Percentiles rank a stretch among this genome's conserved stretches.
Evolutionary conservation across 805 yeast species (phyloP).

Genomic region (Suhomyces canberraensis): DNA sequence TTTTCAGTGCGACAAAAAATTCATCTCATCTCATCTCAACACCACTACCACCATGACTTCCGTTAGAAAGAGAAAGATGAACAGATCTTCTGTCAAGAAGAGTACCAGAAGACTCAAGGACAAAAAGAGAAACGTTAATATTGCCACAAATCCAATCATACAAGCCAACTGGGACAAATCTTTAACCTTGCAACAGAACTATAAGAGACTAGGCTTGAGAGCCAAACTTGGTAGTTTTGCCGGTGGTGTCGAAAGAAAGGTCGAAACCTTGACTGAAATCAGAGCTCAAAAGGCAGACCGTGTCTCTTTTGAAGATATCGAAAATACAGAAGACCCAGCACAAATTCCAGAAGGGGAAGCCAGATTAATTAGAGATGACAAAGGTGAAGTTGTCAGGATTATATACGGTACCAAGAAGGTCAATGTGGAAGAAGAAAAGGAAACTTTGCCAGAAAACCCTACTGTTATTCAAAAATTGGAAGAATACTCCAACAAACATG

Average conservation of each 20-base stretch:
- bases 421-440: constrained; percentile 5
- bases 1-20: no score
- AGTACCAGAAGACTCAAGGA: constrained; percentile 70
- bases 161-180: constrained; percentile 88
- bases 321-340: constrained; percentile 48
- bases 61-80: constrained; percentile 85
- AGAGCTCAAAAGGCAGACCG: constrained; percentile 29
- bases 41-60: constrained; percentile 45
- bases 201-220: constrained; percentile 74
- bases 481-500: constrained; percentile 39
- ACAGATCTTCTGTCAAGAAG: constrained; percentile 66
- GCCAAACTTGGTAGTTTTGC: constrained; percentile 63
- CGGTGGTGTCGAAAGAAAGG: constrained; percentile 75
- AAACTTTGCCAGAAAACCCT: constrained; percentile 35
- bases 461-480: constrained; percentile 71
- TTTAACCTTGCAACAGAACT: constrained; percentile 81
- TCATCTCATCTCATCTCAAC: constrained; percentile 7
- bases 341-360: constrained; percentile 79
- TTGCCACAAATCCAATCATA: constrained; percentile 73
- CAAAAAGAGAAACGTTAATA: constrained; percentile 61
- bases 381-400: constrained; percentile 62
- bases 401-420: constrained; percentile 65
- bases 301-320: constrained; percentile 37
- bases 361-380: constrained; percentile 64
- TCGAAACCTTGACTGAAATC: constrained; percentile 37